These are phyloP conservation scores for Fusarium palustre DNA, from an alignment of 2,329 filamentous ascomycete genomes.

Conservation along the genomic window DNA sequence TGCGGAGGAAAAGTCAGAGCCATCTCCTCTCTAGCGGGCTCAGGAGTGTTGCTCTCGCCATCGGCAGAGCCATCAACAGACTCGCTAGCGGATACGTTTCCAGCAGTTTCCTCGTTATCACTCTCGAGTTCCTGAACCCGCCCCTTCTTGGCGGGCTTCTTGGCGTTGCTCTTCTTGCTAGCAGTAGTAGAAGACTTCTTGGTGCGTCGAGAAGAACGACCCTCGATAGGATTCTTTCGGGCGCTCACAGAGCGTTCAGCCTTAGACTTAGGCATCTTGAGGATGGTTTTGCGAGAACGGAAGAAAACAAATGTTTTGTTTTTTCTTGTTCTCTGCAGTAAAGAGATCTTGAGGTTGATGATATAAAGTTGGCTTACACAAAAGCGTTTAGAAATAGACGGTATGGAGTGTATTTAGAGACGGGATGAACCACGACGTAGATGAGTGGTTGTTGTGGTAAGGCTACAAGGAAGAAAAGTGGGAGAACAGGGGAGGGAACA, in stretches of 20 bases:
- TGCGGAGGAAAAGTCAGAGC: not conserved
- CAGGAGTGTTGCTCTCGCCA: not conserved
- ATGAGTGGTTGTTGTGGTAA: constrained; percentile 19
- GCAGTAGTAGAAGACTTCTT: not conserved
- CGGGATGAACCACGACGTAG: not conserved
- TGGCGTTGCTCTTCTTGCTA: constrained; percentile 47
- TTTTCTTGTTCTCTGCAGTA: not conserved
- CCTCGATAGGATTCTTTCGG: not conserved
- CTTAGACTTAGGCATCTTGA: constrained; percentile 16
- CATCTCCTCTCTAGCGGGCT: not conserved
- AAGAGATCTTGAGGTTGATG: not conserved
- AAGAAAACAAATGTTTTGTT: not conserved
- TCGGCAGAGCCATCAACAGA: not conserved
- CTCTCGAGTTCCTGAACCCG: constrained; percentile 1
- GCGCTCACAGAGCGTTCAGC: not conserved
- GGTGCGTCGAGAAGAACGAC: not conserved
- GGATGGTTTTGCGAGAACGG: not conserved
- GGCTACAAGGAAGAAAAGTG: constrained; percentile 14
- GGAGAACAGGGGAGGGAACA: constrained; percentile 4
- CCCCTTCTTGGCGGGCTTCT: constrained; percentile 28
- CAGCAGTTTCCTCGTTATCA: constrained; percentile 1
- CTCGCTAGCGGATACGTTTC: not conserved
- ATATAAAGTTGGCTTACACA: constrained; percentile 14
- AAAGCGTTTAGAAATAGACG: not conserved
- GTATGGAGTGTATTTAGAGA: constrained; percentile 12